A percentile compares a stretch with the other conserved stretches of the same genome.
Conservation (phyloP, 1,284 basidiomycete genomes). For the Laetiporus sulphureus region DNA sequence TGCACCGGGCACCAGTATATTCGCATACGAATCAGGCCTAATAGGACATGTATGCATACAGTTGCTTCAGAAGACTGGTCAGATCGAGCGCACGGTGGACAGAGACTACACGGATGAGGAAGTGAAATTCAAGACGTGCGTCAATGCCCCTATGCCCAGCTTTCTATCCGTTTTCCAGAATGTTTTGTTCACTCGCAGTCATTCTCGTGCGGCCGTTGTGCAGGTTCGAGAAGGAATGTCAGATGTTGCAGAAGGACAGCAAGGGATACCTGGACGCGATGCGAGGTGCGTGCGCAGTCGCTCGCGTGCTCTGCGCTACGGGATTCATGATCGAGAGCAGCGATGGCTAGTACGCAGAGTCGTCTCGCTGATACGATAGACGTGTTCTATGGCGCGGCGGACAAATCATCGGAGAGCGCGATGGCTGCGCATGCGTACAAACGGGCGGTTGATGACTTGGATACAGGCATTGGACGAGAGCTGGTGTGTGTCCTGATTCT, state of each 20-base stretch:
- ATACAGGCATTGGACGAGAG: conserved; percentile 80
- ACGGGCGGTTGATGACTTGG: conserved; percentile 90
- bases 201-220: not conserved
- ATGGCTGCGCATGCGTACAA: conserved; percentile 98
- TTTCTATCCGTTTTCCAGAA: too few species aligned
- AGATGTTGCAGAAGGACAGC: conserved; percentile 89
- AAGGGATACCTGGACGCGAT: conserved; percentile 95
- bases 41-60: conserved; percentile 28
- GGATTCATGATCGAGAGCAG: conserved; percentile 30
- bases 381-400: conserved; percentile 86
- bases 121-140: conserved; percentile 83
- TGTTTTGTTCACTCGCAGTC: not conserved
- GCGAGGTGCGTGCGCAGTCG: conserved; percentile 50
- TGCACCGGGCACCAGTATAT: too few species aligned
- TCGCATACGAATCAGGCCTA: too few species aligned
- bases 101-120: conserved; percentile 92
- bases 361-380: conserved; percentile 93
- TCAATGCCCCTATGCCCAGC: conserved; percentile 17
- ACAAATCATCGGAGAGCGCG: conserved; percentile 83
- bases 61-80: conserved; percentile 95
- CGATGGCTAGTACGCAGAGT: conserved; percentile 90
- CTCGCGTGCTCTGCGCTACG: conserved; percentile 1
- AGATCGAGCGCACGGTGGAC: conserved; percentile 94
- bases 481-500: conserved; percentile 53
- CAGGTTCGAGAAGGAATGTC: conserved; percentile 93